These are phyloP conservation scores for Colletotrichum camelliae DNA, from an alignment of 2,329 filamentous ascomycete genomes.

Conservation along the genomic window DNA sequence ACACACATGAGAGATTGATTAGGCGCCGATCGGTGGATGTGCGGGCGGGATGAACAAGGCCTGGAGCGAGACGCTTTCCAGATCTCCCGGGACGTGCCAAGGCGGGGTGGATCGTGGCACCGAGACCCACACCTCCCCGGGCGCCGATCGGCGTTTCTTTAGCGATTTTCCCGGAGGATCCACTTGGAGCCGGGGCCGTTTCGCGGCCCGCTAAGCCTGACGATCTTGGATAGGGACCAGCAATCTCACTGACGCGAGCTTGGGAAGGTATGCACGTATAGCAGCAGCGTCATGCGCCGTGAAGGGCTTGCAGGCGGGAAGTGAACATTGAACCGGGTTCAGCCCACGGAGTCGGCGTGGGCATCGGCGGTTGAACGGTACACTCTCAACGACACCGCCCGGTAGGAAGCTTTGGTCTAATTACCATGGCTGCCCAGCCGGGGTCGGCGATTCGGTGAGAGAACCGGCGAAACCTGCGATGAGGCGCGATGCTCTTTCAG, in stretches of 20 bases:
- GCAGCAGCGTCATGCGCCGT: fast-evolving
- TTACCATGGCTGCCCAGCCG: neutral
- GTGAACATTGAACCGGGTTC: fast-evolving
- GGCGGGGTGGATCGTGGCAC: neutral
- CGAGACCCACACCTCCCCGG: neutral
- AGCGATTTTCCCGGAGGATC: neutral
- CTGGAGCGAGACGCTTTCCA: neutral
- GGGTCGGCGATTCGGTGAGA: neutral
- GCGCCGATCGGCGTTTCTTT: neutral
- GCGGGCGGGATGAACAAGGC: neutral
- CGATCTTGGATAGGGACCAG: neutral
- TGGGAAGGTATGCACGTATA: fast-evolving
- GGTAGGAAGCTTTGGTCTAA: neutral
- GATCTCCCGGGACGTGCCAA: neutral
- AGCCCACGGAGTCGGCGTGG: neutral
- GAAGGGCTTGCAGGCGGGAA: too few relatives aligned
- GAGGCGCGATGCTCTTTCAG: neutral
- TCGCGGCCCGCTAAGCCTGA: neutral
- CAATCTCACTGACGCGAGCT: neutral
- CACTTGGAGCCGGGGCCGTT: neutral
- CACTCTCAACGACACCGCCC: fast-evolving
- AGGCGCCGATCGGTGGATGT: neutral
- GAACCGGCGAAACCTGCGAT: neutral
- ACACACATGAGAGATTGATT: neutral
- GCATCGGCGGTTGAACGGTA: neutral